Evolutionary conservation across 2,329 filamentous ascomycete genomes (phyloP).

Genomic region (Alternaria angustiovoidea): DNA sequence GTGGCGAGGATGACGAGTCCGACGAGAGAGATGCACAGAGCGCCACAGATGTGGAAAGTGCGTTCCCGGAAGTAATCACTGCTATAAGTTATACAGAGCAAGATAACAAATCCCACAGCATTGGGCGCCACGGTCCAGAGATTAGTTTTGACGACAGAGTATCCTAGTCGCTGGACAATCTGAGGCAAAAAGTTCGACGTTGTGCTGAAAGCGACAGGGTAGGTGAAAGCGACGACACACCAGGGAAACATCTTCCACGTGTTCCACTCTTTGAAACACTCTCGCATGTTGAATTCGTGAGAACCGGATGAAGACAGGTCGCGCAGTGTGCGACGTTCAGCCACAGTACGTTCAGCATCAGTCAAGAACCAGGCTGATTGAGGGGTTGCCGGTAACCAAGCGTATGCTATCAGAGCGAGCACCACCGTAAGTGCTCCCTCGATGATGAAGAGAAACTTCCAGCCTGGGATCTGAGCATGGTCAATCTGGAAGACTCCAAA

Average conservation of each 20-base stretch:
- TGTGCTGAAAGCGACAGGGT: conserved; percentile 58
- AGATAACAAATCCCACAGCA: conserved; percentile 56
- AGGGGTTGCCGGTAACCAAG: conserved; percentile 46
- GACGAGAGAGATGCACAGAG: conserved; percentile 51
- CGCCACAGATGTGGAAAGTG: conserved; percentile 56
- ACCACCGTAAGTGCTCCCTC: conserved; percentile 50
- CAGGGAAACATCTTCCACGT: conserved; percentile 55
- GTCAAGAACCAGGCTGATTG: conserved; percentile 52
- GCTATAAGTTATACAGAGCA: conserved; percentile 56
- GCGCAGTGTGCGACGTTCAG: conserved; percentile 52
- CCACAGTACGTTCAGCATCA: conserved; percentile 49
- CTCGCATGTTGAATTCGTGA: conserved; percentile 50
- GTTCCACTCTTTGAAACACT: conserved; percentile 56
- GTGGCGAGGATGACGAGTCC: conserved; percentile 57
- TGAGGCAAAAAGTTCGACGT: conserved; percentile 59
- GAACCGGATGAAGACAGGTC: conserved; percentile 47
- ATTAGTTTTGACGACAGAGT: conserved; percentile 57
- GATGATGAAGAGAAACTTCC: conserved; percentile 57
- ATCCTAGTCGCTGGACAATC: conserved; percentile 57
- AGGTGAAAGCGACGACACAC: conserved; percentile 58
- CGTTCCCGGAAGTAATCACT: conserved; percentile 58
- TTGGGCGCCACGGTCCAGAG: conserved; percentile 61
- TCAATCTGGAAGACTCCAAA: conserved; percentile 60
- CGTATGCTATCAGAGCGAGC: conserved; percentile 40
- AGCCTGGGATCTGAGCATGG: conserved; percentile 55